Evolutionary conservation across 805 yeast species (phyloP).

Genomic region (Starmerella bombicola): DNA sequence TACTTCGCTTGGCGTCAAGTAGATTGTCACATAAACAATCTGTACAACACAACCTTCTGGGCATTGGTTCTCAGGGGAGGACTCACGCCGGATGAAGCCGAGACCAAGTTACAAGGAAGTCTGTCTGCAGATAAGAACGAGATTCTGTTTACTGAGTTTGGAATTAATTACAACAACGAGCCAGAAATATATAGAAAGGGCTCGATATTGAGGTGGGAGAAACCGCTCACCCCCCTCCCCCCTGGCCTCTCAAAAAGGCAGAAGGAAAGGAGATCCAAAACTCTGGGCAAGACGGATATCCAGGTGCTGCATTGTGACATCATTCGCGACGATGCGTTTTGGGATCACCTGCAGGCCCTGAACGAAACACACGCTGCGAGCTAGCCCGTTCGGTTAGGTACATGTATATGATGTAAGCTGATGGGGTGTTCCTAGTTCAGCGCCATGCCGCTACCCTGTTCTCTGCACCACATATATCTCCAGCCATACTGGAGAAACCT

Average conservation of each 20-base stretch:
- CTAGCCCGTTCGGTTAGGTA: too few relatives aligned
- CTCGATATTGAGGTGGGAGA: constrained; percentile 45
- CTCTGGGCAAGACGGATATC: constrained; percentile 38
- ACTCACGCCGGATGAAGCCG: constrained; percentile 67
- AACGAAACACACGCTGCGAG: too few relatives aligned
- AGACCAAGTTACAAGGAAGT: constrained; percentile 59
- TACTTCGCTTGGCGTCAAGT: constrained; percentile 92
- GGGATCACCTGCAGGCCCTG: constrained; percentile 31
- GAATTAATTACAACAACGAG: constrained; percentile 82
- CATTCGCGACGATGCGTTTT: constrained; percentile 45
- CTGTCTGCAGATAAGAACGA: constrained; percentile 79
- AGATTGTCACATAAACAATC: constrained; percentile 85
- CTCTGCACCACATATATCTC: too few relatives aligned
- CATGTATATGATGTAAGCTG: too few relatives aligned
- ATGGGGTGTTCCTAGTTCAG: too few relatives aligned
- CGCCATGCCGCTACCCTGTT: too few relatives aligned
- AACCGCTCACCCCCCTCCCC: constrained; percentile 14
- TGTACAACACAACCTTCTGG: constrained; percentile 93
- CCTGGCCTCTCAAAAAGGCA: constrained; percentile 34
- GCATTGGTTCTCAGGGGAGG: constrained; percentile 58
- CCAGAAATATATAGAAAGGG: constrained; percentile 84
- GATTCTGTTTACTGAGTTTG: constrained; percentile 61
- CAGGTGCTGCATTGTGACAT: constrained; percentile 44
- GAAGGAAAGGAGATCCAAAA: constrained; percentile 38
- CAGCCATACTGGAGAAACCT: too few relatives aligned